Evolutionary conservation across 768 basidiomycete species (phyloP), one percentile per base, ranked within the genome.

Genomic region (Holtermannia corniformis): DNA sequence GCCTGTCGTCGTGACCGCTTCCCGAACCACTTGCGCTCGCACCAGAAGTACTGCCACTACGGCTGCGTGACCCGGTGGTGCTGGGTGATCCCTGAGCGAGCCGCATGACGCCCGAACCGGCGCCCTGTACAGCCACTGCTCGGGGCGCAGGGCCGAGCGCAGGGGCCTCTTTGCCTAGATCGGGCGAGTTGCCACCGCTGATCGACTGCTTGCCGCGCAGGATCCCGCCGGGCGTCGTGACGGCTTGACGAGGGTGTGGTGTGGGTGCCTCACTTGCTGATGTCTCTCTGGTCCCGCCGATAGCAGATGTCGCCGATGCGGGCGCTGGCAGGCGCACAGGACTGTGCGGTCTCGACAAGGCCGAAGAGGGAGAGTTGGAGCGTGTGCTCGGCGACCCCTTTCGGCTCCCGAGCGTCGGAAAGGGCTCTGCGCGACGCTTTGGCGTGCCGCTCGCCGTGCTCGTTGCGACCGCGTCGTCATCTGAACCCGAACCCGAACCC

Each of bases 361-460:
- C 14, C 50, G 48, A 19, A 61, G 51, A 5, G 54, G 64, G 50
- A 20, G 60, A 44, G 47, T 49, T 61, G 40, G 43, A 26, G 7
- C 47, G 32, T 14, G 51, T 41, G 10, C 32, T 42, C 0, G 58
- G 62, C 49, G 55, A 58, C 5, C 54, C 60, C 10, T 60, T 66
- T 12, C n/a, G n/a, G n/a, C 58, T 32, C 13, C 62, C 47, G 4
- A 62, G 52, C 21, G 49, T 5, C 19, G n/a, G 49, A 7, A 61
- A 40, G 11, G 28, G 49, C 11, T 61, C 59, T 5, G 26, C n/a
- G 0, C 23, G 16, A n/a, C 54, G 41, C 26, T 49, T 59, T 2
- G 62, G 64, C n/a, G 62, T 64, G n/a, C 59, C 58, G 28, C 57
- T 60, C 2, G 48, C 54, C 25, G 44, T 40, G 7, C 58, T 56